Evolutionary conservation across 1,284 basidiomycete genomes (phyloP).

Genomic region (Trametes pubescens): DNA sequence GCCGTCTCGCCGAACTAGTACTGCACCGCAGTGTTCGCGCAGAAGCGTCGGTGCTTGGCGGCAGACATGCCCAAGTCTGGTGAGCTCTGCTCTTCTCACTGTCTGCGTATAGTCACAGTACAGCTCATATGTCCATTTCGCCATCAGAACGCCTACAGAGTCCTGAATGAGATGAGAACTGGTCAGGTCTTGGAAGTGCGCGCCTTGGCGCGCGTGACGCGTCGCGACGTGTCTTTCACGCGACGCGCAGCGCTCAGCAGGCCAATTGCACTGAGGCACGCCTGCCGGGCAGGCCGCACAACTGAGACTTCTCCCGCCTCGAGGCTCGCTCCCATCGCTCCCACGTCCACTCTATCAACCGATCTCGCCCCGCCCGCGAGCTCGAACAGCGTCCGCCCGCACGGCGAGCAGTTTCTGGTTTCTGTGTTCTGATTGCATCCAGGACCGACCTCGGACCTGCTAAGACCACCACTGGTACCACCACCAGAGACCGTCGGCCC

Average conservation of each 20-base stretch:
- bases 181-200: background rate
- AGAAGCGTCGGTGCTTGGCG: background rate
- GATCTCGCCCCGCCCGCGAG: background rate
- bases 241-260: background rate
- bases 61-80: background rate
- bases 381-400: background rate
- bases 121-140: too few relatives aligned
- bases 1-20: too few relatives aligned
- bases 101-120: too few relatives aligned
- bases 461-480: too few relatives aligned
- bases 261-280: background rate
- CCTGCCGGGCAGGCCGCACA: background rate
- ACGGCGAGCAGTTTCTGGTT: too few relatives aligned
- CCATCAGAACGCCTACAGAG: too few relatives aligned
- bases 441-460: too few relatives aligned
- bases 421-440: too few relatives aligned
- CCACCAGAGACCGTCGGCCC: too few relatives aligned
- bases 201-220: slow-evolving; percentile 1
- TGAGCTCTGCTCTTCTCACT: too few relatives aligned
- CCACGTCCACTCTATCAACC: slow-evolving; percentile 18
- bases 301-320: slow-evolving; percentile 10
- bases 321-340: slow-evolving; percentile 1
- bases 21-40: background rate
- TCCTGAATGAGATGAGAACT: too few relatives aligned
- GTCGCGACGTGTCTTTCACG: background rate